Base-by-base conservation (phyloP, 805 yeast genomes). In the Komagataella mondaviorum region DNA sequence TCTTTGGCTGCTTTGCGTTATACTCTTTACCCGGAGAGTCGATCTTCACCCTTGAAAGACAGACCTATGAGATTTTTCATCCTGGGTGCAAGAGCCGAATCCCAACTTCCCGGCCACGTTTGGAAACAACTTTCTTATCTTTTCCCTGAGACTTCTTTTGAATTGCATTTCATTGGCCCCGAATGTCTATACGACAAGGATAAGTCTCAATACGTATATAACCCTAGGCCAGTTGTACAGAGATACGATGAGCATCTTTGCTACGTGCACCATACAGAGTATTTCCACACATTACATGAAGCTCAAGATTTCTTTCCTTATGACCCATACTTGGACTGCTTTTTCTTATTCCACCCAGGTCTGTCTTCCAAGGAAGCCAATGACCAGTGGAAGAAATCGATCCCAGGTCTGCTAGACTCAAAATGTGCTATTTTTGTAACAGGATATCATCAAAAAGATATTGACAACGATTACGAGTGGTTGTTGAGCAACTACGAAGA, bases 291-390 rank as follows among this genome's bases (percentile, higher is more conserved):
- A 45, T 74, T 85, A 55, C 96, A 93, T 68, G 89, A 89, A 60
- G 83, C 88, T 49, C 93, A 90, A 60, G 97, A 91, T 68, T 87
- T 93, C 65, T 88, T 88, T 81, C 99, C 99, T 4, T 93, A 90
- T 66, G 99, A 93, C 66, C 99, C 99, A 47, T 93, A 91, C 67
- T 76, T 88, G 63, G 99, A 93, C 64, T 80, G 81, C 23, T 93
- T 93, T 68, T 89, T 88, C 77, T 74, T 87, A 51, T 93, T 91
- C 85, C 98, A 91, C 65, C 98, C 99, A 3, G 96, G 96, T 45
- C 78, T 89, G 62, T 83, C 88, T 17, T 85, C 93, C 6, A 85
- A 87, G 12, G 96, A 88, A 60, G 73, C 83, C 20, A 75, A 78
- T 64, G 83, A 83, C 53, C 78, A 80, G 61, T 91, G 98, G 97